Evolutionary conservation across 2,329 filamentous ascomycete genomes (phyloP), one percentile per base, ranked within the genome.

Genomic region (Diaporthe batatas): DNA sequence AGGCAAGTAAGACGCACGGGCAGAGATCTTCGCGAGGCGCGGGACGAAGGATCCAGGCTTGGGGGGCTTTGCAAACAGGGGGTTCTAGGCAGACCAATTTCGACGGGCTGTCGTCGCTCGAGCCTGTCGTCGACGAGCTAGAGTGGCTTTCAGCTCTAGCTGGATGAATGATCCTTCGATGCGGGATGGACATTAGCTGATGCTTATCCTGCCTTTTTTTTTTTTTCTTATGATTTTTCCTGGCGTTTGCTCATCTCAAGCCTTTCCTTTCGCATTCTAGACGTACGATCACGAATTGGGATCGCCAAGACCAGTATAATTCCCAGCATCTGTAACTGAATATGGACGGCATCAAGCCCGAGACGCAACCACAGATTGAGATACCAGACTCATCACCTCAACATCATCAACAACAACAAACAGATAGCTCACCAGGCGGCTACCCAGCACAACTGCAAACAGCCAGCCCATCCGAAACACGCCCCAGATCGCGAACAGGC

Each of bases 61-160:
- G 62, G 44, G 62, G 44, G 62, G 62, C 62, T 65, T 36, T 51
- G 44, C 59, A 36, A 39, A 29, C 29, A 29, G 36, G 62, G 62
- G 62, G 62, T 65, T 65, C 51, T 65, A 65, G 62, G 62, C 62
- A 65, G 62, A 65, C 29, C 62, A 36, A 65, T 65, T 65, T 65
- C 44, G 11, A 51, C 44, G 5, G 44, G 2, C 44, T 51, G 32
- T 65, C 62, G 32, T 65, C 62, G 51, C 51, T 65, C 62, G 62
- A 65, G 62, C 29, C 29, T 29, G 14, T 21, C 51, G 62, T 51
- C n/a, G 21, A 36, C 29, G 16, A 23, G 62, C 51, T n/a, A n/a
- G n/a, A n/a, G n/a, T n/a, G 62, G 62, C 34, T 65, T 65, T 32
- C 62, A 65, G 62, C 62, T 65, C 29, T 29, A 29, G 29, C 29